Percentiles rank a stretch among this genome's conserved stretches.
Conservation (phyloP, 495 filamentous ascomycete species). For the Penicillium subrubescens region DNA sequence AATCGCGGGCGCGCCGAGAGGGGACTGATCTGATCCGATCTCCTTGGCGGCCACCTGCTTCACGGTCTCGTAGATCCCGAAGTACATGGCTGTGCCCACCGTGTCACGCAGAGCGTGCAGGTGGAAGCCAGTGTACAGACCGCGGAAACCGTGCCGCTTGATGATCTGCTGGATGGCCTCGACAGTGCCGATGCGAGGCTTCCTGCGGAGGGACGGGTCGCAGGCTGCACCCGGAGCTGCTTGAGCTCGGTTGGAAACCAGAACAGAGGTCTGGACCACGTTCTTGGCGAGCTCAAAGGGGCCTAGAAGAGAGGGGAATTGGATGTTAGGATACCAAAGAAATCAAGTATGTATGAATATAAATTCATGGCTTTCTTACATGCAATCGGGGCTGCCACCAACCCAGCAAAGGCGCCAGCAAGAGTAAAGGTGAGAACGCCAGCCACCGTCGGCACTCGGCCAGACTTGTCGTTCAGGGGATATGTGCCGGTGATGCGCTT, state of each 20-base stretch:
- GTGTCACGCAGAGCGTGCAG: slow-evolving; percentile 84
- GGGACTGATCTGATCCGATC: slow-evolving; percentile 40
- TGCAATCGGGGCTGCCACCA: slow-evolving; percentile 78
- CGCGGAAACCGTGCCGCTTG: slow-evolving; percentile 71
- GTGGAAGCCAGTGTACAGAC: slow-evolving; percentile 85
- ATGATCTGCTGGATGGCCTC: slow-evolving; percentile 79
- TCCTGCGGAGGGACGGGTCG: slow-evolving; percentile 65
- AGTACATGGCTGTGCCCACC: slow-evolving; percentile 87
- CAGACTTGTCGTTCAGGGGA: slow-evolving; percentile 66
- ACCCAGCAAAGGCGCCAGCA: slow-evolving; percentile 77
- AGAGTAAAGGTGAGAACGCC: slow-evolving; percentile 74
- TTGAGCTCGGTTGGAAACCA: slow-evolving; percentile 71
- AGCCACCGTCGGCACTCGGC: slow-evolving; percentile 67
- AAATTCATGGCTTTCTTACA: slow-evolving; percentile 57
- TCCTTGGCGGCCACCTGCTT: slow-evolving; percentile 78
- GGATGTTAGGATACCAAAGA: background rate
- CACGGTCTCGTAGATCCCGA: slow-evolving; percentile 85
- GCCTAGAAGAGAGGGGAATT: slow-evolving; percentile 47
- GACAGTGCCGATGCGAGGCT: slow-evolving; percentile 76
- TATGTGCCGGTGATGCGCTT: slow-evolving; percentile 62
- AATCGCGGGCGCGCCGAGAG: slow-evolving; percentile 45
- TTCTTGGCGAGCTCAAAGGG: slow-evolving; percentile 95
- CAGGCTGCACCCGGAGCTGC: slow-evolving; percentile 56
- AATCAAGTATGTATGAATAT: background rate
- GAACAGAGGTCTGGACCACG: slow-evolving; percentile 84